Percentiles rank a stretch among this genome's conserved stretches.
These are phyloP conservation scores for Leucosporidium scottii DNA, from an alignment of 768 basidiomycete genomes.

Conservation along the genomic window DNA sequence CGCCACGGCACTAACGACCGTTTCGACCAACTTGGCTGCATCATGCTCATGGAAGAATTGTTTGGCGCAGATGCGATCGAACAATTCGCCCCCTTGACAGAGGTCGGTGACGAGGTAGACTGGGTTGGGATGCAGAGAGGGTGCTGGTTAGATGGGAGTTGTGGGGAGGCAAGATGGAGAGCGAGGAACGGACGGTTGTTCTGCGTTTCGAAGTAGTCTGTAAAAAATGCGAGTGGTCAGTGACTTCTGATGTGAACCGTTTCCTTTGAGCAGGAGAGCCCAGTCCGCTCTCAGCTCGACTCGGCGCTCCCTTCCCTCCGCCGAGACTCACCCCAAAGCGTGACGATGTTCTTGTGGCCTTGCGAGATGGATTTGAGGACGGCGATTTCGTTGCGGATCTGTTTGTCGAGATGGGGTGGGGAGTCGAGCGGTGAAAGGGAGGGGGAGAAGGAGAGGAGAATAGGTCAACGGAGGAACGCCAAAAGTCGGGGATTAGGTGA, in stretches of 20 bases:
- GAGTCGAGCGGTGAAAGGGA: too few relatives aligned
- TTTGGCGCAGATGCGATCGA: conserved; percentile 95
- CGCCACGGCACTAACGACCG: conserved; percentile 75
- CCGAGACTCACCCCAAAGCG: conserved; percentile 40
- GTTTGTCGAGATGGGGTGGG: too few relatives aligned
- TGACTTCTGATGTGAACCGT: too few relatives aligned
- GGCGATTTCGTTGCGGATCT: conserved; percentile 95
- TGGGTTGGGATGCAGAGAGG: not conserved
- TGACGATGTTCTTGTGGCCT: conserved; percentile 83
- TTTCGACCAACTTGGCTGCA: conserved; percentile 78
- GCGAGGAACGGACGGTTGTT: conserved; percentile 29
- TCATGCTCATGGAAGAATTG: conserved; percentile 91
- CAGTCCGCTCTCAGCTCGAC: too few relatives aligned
- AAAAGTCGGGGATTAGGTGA: too few relatives aligned
- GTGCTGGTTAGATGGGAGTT: too few relatives aligned
- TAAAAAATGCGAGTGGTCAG: too few relatives aligned
- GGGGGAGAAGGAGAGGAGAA: not conserved
- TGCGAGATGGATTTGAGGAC: conserved; percentile 90
- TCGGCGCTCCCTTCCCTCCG: not conserved
- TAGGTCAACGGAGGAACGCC: too few relatives aligned
- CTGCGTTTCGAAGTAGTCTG: conserved; percentile 34
- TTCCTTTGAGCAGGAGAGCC: too few relatives aligned
- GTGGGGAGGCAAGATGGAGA: too few relatives aligned
- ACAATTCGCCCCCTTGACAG: conserved; percentile 84
- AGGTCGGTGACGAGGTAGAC: conserved; percentile 86